Percentiles rank a stretch among this genome's conserved stretches.
Conservation (phyloP, 208 protist genomes). For the Porcisia hertigi region DNA sequence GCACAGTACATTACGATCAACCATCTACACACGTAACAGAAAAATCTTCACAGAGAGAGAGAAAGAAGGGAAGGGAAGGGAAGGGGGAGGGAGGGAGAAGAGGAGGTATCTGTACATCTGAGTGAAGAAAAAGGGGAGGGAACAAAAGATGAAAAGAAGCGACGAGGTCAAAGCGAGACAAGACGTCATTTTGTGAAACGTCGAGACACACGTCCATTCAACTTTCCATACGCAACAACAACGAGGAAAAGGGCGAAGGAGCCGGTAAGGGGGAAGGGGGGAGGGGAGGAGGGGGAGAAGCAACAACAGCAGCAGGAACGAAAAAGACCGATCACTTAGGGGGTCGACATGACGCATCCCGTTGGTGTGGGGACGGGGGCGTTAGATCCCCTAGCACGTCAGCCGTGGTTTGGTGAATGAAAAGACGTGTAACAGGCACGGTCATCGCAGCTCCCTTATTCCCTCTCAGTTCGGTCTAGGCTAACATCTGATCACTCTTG, state of each 20-base stretch:
- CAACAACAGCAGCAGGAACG: not conserved
- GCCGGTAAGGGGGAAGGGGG: not conserved
- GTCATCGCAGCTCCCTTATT: not conserved
- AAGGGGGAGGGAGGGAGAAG: not conserved
- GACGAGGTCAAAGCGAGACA: not conserved
- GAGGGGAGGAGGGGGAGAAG: not conserved
- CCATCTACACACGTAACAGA: constrained; percentile 5
- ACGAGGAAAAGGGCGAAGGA: not conserved
- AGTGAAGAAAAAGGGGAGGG: not conserved
- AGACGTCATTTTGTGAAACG: too few species aligned
- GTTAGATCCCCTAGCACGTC: not conserved
- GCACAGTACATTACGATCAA: not conserved
- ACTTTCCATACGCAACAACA: too few species aligned
- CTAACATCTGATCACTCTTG: not conserved
- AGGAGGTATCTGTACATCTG: constrained; percentile 9
- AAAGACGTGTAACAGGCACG: not conserved
- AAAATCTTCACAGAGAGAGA: not conserved
- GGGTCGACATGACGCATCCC: not conserved
- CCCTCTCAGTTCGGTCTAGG: not conserved
- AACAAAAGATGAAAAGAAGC: not conserved
- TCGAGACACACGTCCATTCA: too few species aligned
- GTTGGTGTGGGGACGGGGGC: not conserved
- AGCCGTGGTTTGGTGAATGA: not conserved
- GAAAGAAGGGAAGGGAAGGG: not conserved
- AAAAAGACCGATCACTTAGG: not conserved